Evolutionary conservation across 441 rosid genomes (phyloP).

Genomic region (Manihot esculenta): DNA sequence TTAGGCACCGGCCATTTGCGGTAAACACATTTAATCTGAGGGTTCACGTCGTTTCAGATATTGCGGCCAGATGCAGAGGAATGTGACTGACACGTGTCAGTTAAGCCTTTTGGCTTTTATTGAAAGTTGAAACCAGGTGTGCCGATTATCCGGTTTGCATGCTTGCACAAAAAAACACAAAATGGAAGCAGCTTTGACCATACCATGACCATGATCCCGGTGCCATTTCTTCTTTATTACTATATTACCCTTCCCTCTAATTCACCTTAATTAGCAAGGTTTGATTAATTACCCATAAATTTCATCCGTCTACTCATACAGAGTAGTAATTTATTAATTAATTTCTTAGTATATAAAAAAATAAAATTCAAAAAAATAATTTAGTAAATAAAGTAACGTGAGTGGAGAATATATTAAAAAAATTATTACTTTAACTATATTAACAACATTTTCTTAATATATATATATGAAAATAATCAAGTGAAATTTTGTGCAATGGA

Average conservation of each 20-base stretch:
- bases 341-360: too few relatives aligned
- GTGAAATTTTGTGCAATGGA: too few relatives aligned
- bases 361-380: too few relatives aligned
- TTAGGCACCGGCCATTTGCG: slow-evolving; percentile 41
- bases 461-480: too few relatives aligned
- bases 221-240: not conserved
- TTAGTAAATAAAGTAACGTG: too few relatives aligned
- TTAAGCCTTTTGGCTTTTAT: slow-evolving; percentile 11
- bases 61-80: slow-evolving; percentile 59
- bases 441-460: too few relatives aligned
- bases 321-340: too few relatives aligned
- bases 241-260: slow-evolving; percentile 12
- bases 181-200: slow-evolving; percentile 49
- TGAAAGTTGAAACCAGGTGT: slow-evolving; percentile 26
- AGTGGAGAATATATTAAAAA: too few relatives aligned
- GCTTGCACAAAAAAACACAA: slow-evolving; percentile 51
- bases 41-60: slow-evolving; percentile 45
- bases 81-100: slow-evolving; percentile 56
- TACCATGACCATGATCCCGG: slow-evolving; percentile 19
- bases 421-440: too few relatives aligned
- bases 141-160: slow-evolving; percentile 59
- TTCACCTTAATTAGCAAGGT: too few relatives aligned
- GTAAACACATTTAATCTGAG: slow-evolving; percentile 32
- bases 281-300: too few relatives aligned
- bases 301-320: too few relatives aligned